Evolutionary conservation across 1,284 basidiomycete genomes (phyloP).

Genomic region (Lentinus polychrous): DNA sequence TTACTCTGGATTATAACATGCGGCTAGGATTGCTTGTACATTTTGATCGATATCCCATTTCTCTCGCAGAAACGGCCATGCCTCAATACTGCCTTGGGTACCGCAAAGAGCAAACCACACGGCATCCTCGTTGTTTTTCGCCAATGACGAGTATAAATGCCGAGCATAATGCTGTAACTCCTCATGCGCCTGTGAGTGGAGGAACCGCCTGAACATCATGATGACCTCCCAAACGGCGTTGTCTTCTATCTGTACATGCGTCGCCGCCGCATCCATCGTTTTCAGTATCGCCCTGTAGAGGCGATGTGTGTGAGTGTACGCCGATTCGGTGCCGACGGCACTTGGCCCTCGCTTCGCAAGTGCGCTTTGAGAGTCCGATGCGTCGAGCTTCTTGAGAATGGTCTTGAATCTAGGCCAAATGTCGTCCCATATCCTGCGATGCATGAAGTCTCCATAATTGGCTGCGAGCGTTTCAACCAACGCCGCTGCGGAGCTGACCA

Average conservation of each 20-base stretch:
- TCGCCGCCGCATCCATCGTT: conserved; percentile 62
- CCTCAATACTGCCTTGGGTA: conserved; percentile 39
- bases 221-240: conserved; percentile 73
- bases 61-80: conserved; percentile 43
- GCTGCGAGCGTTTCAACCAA: conserved; percentile 64
- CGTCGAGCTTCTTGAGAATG: conserved; percentile 54
- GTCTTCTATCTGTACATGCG: conserved; percentile 64
- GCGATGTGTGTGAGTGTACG: conserved; percentile 73
- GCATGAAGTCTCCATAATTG: conserved; percentile 80
- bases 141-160: conserved; percentile 57
- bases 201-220: conserved; percentile 66
- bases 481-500: conserved; percentile 66
- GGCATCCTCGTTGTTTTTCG: conserved; percentile 62
- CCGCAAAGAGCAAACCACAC: conserved; percentile 74
- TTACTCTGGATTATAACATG: neutral
- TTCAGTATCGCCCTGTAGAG: conserved; percentile 66
- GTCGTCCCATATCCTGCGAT: conserved; percentile 77
- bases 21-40: conserved; percentile 36
- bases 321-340: conserved; percentile 56
- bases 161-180: conserved; percentile 67
- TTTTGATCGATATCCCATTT: conserved; percentile 61
- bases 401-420: conserved; percentile 77
- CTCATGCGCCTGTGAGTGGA: conserved; percentile 57
- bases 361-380: conserved; percentile 55
- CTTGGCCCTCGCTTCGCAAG: conserved; percentile 47